These are phyloP conservation scores for Podospora tetraspora DNA, from an alignment of 495 filamentous ascomycete genomes.

Conservation along the genomic window DNA sequence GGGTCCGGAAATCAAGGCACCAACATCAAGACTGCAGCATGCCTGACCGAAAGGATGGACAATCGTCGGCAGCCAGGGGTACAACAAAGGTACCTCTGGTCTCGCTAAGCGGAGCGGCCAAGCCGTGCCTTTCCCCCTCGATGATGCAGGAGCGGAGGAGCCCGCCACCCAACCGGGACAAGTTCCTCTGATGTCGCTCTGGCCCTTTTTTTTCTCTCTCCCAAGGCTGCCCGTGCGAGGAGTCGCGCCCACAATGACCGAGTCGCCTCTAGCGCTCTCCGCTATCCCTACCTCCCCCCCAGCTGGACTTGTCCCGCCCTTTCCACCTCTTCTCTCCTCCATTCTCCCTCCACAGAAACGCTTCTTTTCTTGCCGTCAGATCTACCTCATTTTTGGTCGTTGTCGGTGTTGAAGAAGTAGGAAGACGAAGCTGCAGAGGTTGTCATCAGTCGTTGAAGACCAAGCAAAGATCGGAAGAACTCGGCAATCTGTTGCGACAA, in stretches of 20 bases:
- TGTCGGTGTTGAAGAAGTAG: conserved; percentile 30
- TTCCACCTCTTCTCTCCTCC: conserved; percentile 26
- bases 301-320: conserved; percentile 26
- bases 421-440: conserved; percentile 23
- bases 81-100: conserved; percentile 18
- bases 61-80: conserved; percentile 7
- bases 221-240: conserved; percentile 12
- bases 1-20: conserved; percentile 14
- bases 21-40: conserved; percentile 14
- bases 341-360: conserved; percentile 16
- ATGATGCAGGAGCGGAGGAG: not conserved
- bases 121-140: conserved; percentile 5
- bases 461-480: conserved; percentile 4
- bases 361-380: conserved; percentile 16
- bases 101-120: conserved; percentile 7
- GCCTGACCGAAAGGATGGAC: conserved; percentile 20
- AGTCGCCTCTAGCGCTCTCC: conserved; percentile 13
- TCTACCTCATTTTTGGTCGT: conserved; percentile 26
- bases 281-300: conserved; percentile 27
- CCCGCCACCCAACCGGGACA: conserved; percentile 2
- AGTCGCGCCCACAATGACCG: not conserved
- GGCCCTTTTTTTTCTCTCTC: conserved; percentile 9
- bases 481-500: conserved; percentile 8
- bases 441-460: conserved; percentile 12
- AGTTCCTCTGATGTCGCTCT: conserved; percentile 17